Base-by-base conservation (phyloP, 495 filamentous ascomycete genomes). In the Trichoderma parareesei region DNA sequence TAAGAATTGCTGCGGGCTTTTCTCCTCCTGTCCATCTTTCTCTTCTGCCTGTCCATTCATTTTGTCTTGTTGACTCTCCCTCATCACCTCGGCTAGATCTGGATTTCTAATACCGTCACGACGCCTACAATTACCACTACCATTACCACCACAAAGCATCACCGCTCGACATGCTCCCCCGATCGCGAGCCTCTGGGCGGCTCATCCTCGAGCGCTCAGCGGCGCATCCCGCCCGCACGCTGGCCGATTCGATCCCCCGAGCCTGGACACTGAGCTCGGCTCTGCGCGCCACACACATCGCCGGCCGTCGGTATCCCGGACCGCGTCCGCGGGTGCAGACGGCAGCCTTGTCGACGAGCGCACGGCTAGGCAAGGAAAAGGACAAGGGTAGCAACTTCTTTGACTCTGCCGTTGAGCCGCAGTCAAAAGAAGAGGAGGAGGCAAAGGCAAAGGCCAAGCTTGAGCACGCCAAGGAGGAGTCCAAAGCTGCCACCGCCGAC, bases 401-500 rank as follows among this genome's bases (percentile, higher is more conserved):
- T 46, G 70, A 70, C 10, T 65, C 66, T 38, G 60, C 66, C 38
- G 69, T 73, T 38, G 64, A 72, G 42, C 66, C 68, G 5, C 18
- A 14, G 10, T 2, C 60, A 8, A 59, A 42, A 10, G 65, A 67
- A 7, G 8, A 40, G 11, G 35, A 60, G 3, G 65, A 66, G 16
- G 66, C 73, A 35, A 71, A 79, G 42, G 69, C 77, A 20, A 69
- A 73, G 61, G 66, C 67, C n/a, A 73, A 76, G 42, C 27, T 27
- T 27, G 35, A 60, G 5, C 68, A 69, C 27, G 66, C 73, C 49
- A 69, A 74, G 41, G 69, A 69, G 38, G 66, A 67, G 63, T 27
- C 57, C 61, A 38, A 38, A 63, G 27, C 70, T 65, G 67, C 71
- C 46, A 67, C 71, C 16, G 49, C 55, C 16, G 18, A 37, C 40